Evolutionary conservation across 2,329 filamentous ascomycete species (phyloP).

Genomic region (Tolypocladium nubicola): DNA sequence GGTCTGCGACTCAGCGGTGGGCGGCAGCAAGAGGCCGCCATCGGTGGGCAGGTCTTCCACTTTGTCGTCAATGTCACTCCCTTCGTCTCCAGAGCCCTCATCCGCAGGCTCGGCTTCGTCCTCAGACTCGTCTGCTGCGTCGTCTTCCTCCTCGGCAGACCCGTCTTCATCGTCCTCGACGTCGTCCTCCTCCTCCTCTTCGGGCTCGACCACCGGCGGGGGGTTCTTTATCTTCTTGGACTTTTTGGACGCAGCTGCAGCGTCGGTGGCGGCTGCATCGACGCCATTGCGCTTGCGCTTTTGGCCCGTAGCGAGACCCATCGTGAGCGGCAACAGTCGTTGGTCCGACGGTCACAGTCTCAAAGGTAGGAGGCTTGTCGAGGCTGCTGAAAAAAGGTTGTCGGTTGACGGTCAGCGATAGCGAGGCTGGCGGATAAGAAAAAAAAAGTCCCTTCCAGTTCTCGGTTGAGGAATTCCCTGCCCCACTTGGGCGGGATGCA

Average conservation of each 20-base stretch:
- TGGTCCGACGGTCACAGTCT: background rate
- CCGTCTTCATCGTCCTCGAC: constrained; percentile 14
- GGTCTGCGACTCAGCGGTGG: constrained; percentile 52
- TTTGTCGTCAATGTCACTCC: constrained; percentile 10
- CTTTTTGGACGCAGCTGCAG: constrained; percentile 17
- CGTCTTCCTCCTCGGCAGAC: constrained; percentile 14
- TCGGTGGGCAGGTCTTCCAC: constrained; percentile 23
- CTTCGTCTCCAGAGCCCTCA: constrained; percentile 10
- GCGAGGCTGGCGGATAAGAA: constrained; percentile 6
- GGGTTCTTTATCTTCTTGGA: constrained; percentile 31
- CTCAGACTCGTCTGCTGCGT: constrained; percentile 17
- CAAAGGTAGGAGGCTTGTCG: no score
- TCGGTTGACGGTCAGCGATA: background rate
- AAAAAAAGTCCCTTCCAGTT: constrained; percentile 7
- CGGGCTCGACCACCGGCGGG: constrained; percentile 16
- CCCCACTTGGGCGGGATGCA: constrained; percentile 1
- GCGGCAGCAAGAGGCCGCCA: constrained; percentile 37
- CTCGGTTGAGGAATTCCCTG: background rate
- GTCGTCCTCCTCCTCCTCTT: constrained; percentile 16
- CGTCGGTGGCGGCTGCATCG: constrained; percentile 16
- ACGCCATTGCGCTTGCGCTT: constrained; percentile 32
- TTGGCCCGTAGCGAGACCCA: constrained; percentile 27
- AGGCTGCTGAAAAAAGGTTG: constrained; percentile 5
- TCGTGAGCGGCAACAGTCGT: constrained; percentile 9
- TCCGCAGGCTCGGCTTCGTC: constrained; percentile 10